Conservation (phyloP, 2,329 filamentous ascomycete genomes). For the Ceratocystis cacaofunesta region DNA sequence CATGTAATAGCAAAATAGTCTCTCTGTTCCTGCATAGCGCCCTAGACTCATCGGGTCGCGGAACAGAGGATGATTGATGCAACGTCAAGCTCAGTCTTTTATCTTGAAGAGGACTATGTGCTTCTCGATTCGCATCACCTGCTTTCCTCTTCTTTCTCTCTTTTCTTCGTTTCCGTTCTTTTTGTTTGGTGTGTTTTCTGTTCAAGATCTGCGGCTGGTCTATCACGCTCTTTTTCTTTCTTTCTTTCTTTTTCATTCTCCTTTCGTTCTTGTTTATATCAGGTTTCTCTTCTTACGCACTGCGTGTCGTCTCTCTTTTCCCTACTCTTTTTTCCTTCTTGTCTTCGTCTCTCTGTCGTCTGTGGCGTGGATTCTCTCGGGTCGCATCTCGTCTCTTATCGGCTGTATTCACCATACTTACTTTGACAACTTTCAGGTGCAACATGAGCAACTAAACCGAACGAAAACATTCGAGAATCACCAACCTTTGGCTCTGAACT, state of each 20-base stretch:
- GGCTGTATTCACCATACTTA: not conserved
- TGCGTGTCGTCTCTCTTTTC: not conserved
- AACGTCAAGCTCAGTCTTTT: not conserved
- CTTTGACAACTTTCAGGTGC: conserved; percentile 1
- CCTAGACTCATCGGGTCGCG: not conserved
- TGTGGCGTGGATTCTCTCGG: not conserved
- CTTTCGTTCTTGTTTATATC: not conserved
- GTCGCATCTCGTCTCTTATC: not conserved
- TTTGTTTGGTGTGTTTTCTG: not conserved
- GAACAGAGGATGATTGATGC: conserved; percentile 4
- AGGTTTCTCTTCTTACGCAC: not conserved
- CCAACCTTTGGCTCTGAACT: not conserved
- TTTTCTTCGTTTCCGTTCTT: not conserved
- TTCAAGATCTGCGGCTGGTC: not conserved
- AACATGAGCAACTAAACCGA: not conserved
- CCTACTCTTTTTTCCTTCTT: not conserved
- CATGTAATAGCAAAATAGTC: not conserved
- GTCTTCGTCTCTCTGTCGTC: not conserved
- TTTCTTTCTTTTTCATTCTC: not conserved
- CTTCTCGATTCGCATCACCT: not conserved
- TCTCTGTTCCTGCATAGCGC: not conserved
- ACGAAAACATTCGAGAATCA: not conserved
- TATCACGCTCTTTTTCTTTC: not conserved
- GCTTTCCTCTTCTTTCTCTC: not conserved
- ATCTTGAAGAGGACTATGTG: not conserved